Percentiles rank a stretch among this genome's conserved stretches.
phyloP scores from a whole-genome alignment of 768 basidiomycete species.

The Tephrocybe sp. region DNA sequence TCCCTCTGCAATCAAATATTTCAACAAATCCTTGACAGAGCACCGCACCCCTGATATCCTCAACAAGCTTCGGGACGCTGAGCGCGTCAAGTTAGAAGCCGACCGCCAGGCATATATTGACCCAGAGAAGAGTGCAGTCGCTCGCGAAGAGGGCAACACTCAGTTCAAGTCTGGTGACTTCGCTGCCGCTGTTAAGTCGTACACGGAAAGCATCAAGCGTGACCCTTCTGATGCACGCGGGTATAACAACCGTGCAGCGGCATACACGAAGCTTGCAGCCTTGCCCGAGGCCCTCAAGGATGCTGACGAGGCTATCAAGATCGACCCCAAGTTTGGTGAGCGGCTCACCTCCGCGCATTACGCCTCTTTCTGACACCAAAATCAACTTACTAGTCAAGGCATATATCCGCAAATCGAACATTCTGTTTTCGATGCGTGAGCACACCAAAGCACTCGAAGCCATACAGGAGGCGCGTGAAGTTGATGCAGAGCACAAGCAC shows the following conservation, averaged over 20 bases:
- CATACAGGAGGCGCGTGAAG: conserved; percentile 70
- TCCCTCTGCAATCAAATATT: conserved; percentile 81
- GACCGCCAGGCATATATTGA: conserved; percentile 86
- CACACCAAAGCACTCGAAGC: conserved; percentile 85
- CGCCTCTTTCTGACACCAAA: neutral
- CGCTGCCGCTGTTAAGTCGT: conserved; percentile 85
- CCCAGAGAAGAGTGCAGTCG: conserved; percentile 74
- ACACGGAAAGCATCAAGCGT: conserved; percentile 96
- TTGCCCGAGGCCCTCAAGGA: conserved; percentile 96
- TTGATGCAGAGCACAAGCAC: conserved; percentile 82
- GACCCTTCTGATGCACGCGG: conserved; percentile 86
- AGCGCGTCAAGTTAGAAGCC: conserved; percentile 73
- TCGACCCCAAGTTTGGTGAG: conserved; percentile 82
- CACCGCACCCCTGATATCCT: conserved; percentile 94
- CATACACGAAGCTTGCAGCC: conserved; percentile 92
- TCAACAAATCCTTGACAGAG: conserved; percentile 90
- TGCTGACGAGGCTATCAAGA: conserved; percentile 87
- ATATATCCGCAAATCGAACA: conserved; percentile 88
- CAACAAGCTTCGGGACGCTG: conserved; percentile 82
- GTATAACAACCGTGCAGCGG: conserved; percentile 98
- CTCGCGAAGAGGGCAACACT: conserved; percentile 89
- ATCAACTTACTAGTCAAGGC: conserved; percentile 67
- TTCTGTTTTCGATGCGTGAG: conserved; percentile 89
- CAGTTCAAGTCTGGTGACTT: conserved; percentile 93
- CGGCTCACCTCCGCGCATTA: conserved; percentile 2